Percentiles rank a stretch among this genome's conserved stretches.
Evolutionary conservation across 345 rosid genomes (phyloP).

Genomic region (Toxicodendron radicans): DNA sequence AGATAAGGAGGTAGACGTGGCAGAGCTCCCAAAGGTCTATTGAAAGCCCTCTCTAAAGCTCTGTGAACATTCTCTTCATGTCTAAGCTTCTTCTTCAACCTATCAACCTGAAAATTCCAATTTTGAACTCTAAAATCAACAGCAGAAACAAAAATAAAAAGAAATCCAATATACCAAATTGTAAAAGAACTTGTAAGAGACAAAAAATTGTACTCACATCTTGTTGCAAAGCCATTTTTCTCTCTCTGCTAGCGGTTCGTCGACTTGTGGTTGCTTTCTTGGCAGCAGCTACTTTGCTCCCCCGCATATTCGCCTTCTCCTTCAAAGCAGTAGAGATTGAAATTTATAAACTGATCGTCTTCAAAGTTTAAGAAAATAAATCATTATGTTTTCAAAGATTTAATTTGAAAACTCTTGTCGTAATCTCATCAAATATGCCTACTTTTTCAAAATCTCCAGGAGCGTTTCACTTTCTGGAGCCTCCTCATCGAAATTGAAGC

Average conservation of each 20-base stretch:
- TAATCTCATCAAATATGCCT: conserved; percentile 19
- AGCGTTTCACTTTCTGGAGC: conserved; percentile 30
- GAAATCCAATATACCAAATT: not conserved
- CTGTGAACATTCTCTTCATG: conserved; percentile 82
- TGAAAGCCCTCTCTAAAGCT: conserved; percentile 87
- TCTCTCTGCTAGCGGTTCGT: conserved; percentile 42
- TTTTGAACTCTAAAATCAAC: not conserved
- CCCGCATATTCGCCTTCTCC: conserved; percentile 47
- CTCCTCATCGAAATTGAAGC: conserved; percentile 31
- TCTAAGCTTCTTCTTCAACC: conserved; percentile 78
- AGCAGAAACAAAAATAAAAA: conserved; percentile 1
- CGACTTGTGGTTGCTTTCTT: conserved; percentile 37
- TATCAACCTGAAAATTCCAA: conserved; percentile 61
- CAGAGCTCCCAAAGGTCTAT: conserved; percentile 83
- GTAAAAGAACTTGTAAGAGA: not conserved
- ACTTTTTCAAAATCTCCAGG: conserved; percentile 19
- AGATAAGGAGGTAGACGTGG: conserved; percentile 95
- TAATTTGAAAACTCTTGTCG: conserved; percentile 16
- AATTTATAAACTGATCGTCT: conserved; percentile 10
- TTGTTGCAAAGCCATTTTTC: conserved; percentile 62
- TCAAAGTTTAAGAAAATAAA: not conserved
- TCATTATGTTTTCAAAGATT: not conserved
- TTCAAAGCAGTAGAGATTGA: conserved; percentile 20
- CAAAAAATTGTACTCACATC: conserved; percentile 48
- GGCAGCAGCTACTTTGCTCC: conserved; percentile 32